Evolutionary conservation across 345 rosid species (phyloP), one percentile per base, ranked within the genome.

Genomic region (Mallotus nudiflorus): DNA sequence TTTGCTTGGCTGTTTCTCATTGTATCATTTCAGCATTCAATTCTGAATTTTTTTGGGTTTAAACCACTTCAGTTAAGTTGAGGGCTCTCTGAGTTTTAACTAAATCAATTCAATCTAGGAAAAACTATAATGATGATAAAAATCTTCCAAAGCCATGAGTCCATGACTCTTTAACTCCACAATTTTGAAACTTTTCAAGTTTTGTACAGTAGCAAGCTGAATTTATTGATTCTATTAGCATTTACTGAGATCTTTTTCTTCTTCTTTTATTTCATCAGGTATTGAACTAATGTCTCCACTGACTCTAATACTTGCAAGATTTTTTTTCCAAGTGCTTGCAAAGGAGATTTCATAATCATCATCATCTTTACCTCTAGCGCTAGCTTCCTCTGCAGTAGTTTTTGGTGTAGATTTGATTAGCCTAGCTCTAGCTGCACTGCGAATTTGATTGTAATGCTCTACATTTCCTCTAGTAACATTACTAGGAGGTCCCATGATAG

Each of bases 311-410:
- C 72, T 50, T 13, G 1, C 69, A n/a, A 65, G 7, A 16, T 62
- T 64, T 49, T 62, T 64, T 49, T 29, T 77, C 81, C 81, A 78
- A 69, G 78, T 69, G 68, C 77, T 73, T n/a, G 65, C 64, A 28
- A 78, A 78, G 6, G 81, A 78, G 19, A 73, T 65, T 71, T 78
- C 78, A 54, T 70, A 68, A 31, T 68, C 50, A 40, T 57, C n/a
- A 20, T 35, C 49, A 44, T 29, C n/a, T n/a, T n/a, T 29, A 29
- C 71, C 42, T 64, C 51, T 37, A 35, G 51, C 11, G 14, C 50
- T 65, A 22, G 60, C 60, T 67, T 67, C 72, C 51, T 66, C 75
- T 35, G 15, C 39, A 1, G 62, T 50, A 19, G 70, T 59, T 59
- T 70, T 63, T 6, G 37, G 50, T 14, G 66, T 50, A 1, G 44